Evolutionary conservation across 164 flowering plant genomes (phyloP), one percentile per base, ranked within the genome.

Genomic region (Euptelea pleiosperma): DNA sequence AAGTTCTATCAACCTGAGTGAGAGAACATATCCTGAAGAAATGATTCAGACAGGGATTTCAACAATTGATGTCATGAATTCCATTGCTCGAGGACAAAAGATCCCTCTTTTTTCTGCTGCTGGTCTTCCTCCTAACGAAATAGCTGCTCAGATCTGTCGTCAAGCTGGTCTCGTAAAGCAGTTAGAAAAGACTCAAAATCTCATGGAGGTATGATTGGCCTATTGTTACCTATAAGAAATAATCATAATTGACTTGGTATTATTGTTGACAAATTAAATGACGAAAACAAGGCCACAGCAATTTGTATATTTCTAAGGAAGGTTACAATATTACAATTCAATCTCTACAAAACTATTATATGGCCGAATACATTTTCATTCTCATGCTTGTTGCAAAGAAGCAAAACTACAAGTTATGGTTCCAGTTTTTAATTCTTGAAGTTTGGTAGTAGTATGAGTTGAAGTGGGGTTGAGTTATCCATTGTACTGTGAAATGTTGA

Each of bases 51-150:
- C 99, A 2, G 97, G 99, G 46, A 91, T 91, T 68, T 94, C 97
- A 33, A 94, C 97, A 6, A 94, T 94, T 72, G 99, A 94, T 75
- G 97, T 94, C 59, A 94, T 94, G 99, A 94, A 94, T 48, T 94
- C 99, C 33, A 91, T 94, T 72, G 97, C 99, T 69, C 77, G 97
- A 68, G 97, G 97, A 57, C 97, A 94, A 60, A 94, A 94, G 72
- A 94, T 94, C 52, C 99, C 99, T 65, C 95, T 94, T 39, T 94
- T 93, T 57, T 94, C 99, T 62, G 99, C 99, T 63, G 99, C 99
- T 65, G 99, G 98, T 79, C 96, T 91, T 68, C 98, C 99, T 8
- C 99, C 91, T 69, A 94, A 91, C 82, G 96, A 94, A 78, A 91
- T 91, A 43, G 97, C 99, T 48, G 97, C 99, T 52, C 97, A 94